phyloP scores from a whole-genome alignment of 2,329 filamentous ascomycete genomes.

The Fusarium tjaetaba region DNA sequence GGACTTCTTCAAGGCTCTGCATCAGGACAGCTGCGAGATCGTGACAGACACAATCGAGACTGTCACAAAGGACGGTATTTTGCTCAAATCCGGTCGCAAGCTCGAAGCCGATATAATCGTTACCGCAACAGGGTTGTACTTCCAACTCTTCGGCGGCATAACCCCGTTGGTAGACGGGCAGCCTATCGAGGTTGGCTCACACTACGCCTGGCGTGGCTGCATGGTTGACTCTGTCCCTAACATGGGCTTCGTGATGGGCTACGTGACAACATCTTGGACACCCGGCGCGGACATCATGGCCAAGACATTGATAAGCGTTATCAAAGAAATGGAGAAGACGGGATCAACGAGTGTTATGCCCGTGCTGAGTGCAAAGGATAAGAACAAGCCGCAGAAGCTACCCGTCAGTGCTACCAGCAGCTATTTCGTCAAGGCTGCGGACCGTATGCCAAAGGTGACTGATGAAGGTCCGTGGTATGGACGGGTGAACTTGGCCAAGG shows the following conservation, averaged over 20 bases:
- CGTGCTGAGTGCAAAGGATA: conserved; percentile 42
- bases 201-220: conserved; percentile 70
- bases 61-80: conserved; percentile 59
- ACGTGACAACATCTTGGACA: conserved; percentile 74
- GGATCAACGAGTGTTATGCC: conserved; percentile 59
- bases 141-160: conserved; percentile 66
- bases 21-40: conserved; percentile 56
- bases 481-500: conserved; percentile 43
- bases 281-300: conserved; percentile 67
- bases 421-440: conserved; percentile 50
- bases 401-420: conserved; percentile 46
- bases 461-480: conserved; percentile 51
- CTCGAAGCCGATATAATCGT: conserved; percentile 74
- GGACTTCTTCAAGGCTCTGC: conserved; percentile 65
- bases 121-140: conserved; percentile 73
- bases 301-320: conserved; percentile 59
- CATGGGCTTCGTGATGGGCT: conserved; percentile 68
- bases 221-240: conserved; percentile 77
- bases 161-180: conserved; percentile 64
- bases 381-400: conserved; percentile 40
- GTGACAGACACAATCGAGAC: conserved; percentile 64
- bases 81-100: conserved; percentile 57
- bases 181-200: conserved; percentile 57
- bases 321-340: conserved; percentile 63
- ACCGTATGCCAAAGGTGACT: conserved; percentile 51